These are phyloP conservation scores for Pholiota adiposa DNA, from an alignment of 1,284 basidiomycete genomes.

Conservation along the genomic window DNA sequence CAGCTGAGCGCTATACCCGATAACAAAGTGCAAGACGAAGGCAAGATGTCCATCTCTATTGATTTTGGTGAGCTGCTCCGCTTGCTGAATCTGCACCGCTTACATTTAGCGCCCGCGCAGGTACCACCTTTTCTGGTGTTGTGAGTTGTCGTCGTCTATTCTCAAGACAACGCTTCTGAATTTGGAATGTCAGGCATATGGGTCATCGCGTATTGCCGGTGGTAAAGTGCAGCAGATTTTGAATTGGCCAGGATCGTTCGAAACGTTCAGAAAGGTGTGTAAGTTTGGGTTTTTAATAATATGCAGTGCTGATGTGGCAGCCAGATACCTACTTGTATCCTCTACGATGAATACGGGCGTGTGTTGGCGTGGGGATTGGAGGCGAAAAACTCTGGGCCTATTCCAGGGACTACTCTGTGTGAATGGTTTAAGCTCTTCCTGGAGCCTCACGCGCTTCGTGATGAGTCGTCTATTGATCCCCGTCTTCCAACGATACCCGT, in stretches of 20 bases:
- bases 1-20: conserved; percentile 9
- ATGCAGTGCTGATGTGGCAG: not conserved
- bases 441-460: conserved; percentile 75
- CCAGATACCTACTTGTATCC: conserved; percentile 73
- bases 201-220: conserved; percentile 78
- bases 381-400: conserved; percentile 74
- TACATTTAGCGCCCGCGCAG: conserved; percentile 37
- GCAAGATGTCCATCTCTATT: conserved; percentile 75
- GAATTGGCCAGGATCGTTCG: conserved; percentile 77
- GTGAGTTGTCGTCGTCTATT: conserved; percentile 46
- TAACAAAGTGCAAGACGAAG: conserved; percentile 48
- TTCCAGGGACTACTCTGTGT: conserved; percentile 67
- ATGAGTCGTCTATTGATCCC: conserved; percentile 67
- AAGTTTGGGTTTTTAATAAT: not conserved
- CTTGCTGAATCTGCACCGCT: conserved; percentile 7
- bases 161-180: not conserved
- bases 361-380: conserved; percentile 81
- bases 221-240: conserved; percentile 79
- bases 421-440: conserved; percentile 86
- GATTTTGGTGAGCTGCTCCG: conserved; percentile 66
- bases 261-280: conserved; percentile 73
- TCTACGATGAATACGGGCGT: conserved; percentile 72
- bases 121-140: conserved; percentile 83
- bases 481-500: conserved; percentile 81
- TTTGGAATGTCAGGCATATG: conserved; percentile 60